Base-by-base conservation (phyloP, 2,329 filamentous ascomycete species). In the Nemania sp. region DNA sequence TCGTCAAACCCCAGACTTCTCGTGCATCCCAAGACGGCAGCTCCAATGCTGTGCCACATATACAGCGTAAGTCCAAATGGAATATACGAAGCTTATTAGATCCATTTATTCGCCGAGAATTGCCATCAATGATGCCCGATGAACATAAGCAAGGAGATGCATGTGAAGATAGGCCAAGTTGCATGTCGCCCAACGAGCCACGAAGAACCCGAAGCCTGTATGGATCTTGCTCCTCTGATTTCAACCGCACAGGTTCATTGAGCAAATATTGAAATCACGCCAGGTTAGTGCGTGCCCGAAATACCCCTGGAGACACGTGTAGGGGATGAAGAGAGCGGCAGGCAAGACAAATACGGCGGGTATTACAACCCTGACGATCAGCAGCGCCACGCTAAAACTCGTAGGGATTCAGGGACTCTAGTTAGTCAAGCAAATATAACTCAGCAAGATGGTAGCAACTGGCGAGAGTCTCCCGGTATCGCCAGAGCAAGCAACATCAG, bases 351-450 rank as follows among this genome's bases (percentile, higher is more conserved):
- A 40, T 12, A 40, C 21, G 13, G 6, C 17, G 29, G 25, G 32
- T n/a, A 20, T 20, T 21, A 20, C 12, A 11, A 51, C 18, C 29
- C 20, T 9, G 29, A 21, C n/a, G 20, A 53, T 39, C 21, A 17
- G 34, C 39, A 56, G 46, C 48, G n/a, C n/a, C 13, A 34, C 42
- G 39, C 11, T 21, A 15, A 13, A n/a, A 3, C 3, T 21, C 13
- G 6, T 45, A 47, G 13, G 29, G 25, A 17, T 18, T 18, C 17
- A 45, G 20, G 29, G 17, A 7, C 13, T 17, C 9, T 13, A 15
- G 20, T 13, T 21, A 45, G 45, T 18, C 45, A 42, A 53, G 39
- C 46, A 9, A 47, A 47, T n/a, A 42, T 58, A 46, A 47, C 29
- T 46, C 15, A 47, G 40, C 20, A n/a, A 53, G 7, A 40, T 32